phyloP scores from a whole-genome alignment of 202 grass and related monocot genomes.

The Schoenoplectus tabernaemontani region DNA sequence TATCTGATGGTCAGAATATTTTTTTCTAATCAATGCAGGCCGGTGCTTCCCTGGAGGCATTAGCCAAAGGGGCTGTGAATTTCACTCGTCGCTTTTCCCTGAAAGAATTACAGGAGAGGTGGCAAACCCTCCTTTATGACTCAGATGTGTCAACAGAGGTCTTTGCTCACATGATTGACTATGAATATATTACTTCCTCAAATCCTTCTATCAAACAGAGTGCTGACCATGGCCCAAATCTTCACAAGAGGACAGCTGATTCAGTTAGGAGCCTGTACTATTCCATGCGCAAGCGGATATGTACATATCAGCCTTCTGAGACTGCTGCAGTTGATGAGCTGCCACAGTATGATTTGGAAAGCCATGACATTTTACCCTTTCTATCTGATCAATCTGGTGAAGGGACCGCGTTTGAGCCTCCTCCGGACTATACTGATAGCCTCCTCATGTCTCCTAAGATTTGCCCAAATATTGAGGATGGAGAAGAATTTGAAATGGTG shows the following conservation, averaged over 20 bases:
- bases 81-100: conserved; percentile 76
- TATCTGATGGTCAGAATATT: not conserved
- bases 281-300: conserved; percentile 58
- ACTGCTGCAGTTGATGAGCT: conserved; percentile 1
- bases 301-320: conserved; percentile 20
- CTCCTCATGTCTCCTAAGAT: conserved; percentile 42
- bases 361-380: conserved; percentile 11
- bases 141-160: conserved; percentile 48
- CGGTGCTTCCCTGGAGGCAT: conserved; percentile 87
- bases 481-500: conserved; percentile 5
- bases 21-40: conserved; percentile 35
- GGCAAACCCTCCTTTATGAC: conserved; percentile 76
- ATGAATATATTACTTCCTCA: conserved; percentile 46
- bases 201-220: conserved; percentile 49
- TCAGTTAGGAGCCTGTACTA: conserved; percentile 67
- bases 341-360: not conserved
- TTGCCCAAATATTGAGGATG: conserved; percentile 42
- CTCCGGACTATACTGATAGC: not conserved
- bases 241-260: conserved; percentile 63
- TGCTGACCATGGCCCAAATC: conserved; percentile 49
- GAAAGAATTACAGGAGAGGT: conserved; percentile 83
- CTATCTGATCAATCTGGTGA: conserved; percentile 20
- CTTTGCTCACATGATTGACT: conserved; percentile 59
- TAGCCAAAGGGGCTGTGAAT: conserved; percentile 82
- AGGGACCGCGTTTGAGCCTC: not conserved